Evolutionary conservation across 1,284 basidiomycete species (phyloP).

Genomic region (Bondarzewia mesenterica): DNA sequence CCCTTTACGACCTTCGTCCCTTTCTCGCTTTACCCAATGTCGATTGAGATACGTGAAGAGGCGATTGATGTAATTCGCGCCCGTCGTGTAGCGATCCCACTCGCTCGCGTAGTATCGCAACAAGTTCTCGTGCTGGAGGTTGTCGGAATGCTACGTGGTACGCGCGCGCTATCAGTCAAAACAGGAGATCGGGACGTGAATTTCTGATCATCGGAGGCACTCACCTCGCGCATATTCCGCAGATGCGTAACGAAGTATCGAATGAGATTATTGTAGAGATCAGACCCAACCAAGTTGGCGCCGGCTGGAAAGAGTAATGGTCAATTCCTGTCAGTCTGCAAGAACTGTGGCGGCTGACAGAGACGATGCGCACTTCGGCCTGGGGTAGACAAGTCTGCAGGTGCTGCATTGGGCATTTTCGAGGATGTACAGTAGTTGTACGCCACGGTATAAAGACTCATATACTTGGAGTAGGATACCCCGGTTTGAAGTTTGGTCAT

Average conservation of each 20-base stretch:
- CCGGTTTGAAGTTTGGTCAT: conserved; percentile 86
- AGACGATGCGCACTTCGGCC: conserved; percentile 45
- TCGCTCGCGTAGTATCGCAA: conserved; percentile 88
- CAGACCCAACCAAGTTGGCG: conserved; percentile 91
- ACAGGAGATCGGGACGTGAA: not conserved
- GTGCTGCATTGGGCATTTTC: conserved; percentile 66
- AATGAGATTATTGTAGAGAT: conserved; percentile 87
- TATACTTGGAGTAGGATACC: conserved; percentile 89
- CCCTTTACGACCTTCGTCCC: conserved; percentile 94
- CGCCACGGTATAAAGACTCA: conserved; percentile 87
- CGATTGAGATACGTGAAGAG: conserved; percentile 96
- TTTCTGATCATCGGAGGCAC: conserved; percentile 1
- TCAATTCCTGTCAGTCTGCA: conserved; percentile 13
- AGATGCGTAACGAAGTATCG: conserved; percentile 81
- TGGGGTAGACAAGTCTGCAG: conserved; percentile 37
- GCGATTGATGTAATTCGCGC: conserved; percentile 93
- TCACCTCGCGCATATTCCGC: conserved; percentile 33
- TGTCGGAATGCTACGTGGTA: conserved; percentile 59
- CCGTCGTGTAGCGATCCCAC: conserved; percentile 96
- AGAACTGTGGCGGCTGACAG: conserved; percentile 5
- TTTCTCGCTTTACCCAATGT: conserved; percentile 98
- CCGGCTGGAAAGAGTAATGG: conserved; percentile 46
- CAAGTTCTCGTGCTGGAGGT: conserved; percentile 80
- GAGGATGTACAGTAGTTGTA: conserved; percentile 96
- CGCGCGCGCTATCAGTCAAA: conserved; percentile 6